Evolutionary conservation across 2,329 filamentous ascomycete genomes (phyloP).

Genomic region (Acrocalymma vagum): DNA sequence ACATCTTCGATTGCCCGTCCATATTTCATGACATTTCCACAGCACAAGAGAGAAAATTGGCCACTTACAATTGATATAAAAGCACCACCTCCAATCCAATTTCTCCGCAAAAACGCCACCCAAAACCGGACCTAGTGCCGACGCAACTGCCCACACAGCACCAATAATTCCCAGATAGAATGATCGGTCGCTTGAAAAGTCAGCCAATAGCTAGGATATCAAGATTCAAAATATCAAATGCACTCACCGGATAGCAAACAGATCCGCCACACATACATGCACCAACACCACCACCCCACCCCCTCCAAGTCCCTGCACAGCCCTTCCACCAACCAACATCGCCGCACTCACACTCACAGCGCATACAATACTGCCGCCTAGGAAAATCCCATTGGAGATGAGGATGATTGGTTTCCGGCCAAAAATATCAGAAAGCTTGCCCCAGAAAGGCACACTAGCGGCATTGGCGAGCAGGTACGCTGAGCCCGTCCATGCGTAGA

Average conservation of each 20-base stretch:
- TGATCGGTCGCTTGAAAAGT: slow-evolving; percentile 47
- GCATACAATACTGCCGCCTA: slow-evolving; percentile 59
- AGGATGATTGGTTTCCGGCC: slow-evolving; percentile 47
- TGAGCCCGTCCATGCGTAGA: slow-evolving; percentile 80
- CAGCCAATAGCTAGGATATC: slow-evolving; percentile 4
- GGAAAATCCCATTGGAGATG: slow-evolving; percentile 54
- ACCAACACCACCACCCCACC: slow-evolving; percentile 63
- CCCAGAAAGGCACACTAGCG: slow-evolving; percentile 52
- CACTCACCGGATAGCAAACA: slow-evolving; percentile 55
- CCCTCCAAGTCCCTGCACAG: slow-evolving; percentile 63
- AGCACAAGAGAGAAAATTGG: neutral
- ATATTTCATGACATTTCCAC: neutral
- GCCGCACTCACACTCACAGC: slow-evolving; percentile 56
- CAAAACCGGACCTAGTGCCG: slow-evolving; percentile 61
- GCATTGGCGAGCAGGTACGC: slow-evolving; percentile 49
- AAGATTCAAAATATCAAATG: neutral
- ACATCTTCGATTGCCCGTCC: too few species aligned
- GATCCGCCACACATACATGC: slow-evolving; percentile 63
- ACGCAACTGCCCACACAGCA: slow-evolving; percentile 65
- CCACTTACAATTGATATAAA: slow-evolving; percentile 41
- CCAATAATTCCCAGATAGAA: slow-evolving; percentile 62
- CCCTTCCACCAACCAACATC: slow-evolving; percentile 63
- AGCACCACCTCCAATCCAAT: slow-evolving; percentile 62
- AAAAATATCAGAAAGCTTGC: slow-evolving; percentile 49
- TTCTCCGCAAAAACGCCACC: slow-evolving; percentile 60